phyloP scores from a whole-genome alignment of 176 grass and related monocot genomes.

The Thinopyrum elongatum region DNA sequence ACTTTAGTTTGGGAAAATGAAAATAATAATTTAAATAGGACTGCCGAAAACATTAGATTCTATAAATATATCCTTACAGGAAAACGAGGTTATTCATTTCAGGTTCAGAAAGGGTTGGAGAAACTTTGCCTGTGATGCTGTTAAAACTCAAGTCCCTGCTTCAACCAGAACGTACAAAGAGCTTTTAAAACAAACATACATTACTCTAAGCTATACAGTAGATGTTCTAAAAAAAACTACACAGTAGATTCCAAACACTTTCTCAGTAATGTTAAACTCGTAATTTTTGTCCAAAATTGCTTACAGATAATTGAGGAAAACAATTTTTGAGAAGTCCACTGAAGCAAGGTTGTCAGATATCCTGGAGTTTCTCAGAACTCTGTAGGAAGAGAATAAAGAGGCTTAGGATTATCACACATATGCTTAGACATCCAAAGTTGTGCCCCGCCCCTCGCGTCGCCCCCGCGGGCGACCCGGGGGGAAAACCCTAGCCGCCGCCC shows the following conservation, averaged over 20 bases:
- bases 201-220: neutral
- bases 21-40: neutral
- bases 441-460: too few species aligned
- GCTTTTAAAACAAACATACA: neutral
- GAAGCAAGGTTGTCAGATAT: slow-evolving; percentile 14
- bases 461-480: too few species aligned
- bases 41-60: neutral
- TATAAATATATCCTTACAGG: slow-evolving; percentile 32
- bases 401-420: neutral
- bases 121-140: slow-evolving; percentile 48
- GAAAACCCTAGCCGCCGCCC: too few species aligned
- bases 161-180: neutral
- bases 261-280: neutral
- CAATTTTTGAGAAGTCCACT: slow-evolving; percentile 31
- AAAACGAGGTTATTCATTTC: neutral
- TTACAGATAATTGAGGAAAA: slow-evolving; percentile 1
- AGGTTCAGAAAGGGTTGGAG: slow-evolving; percentile 24
- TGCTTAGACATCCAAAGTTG: neutral
- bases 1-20: neutral
- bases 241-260: neutral
- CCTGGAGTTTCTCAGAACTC: slow-evolving; percentile 49
- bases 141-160: slow-evolving; percentile 67
- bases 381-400: slow-evolving; percentile 5
- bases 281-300: neutral
- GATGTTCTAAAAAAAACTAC: too few species aligned